These are phyloP conservation scores for Exophiala mesophila DNA, from an alignment of 2,329 filamentous ascomycete species.

Conservation along the genomic window DNA sequence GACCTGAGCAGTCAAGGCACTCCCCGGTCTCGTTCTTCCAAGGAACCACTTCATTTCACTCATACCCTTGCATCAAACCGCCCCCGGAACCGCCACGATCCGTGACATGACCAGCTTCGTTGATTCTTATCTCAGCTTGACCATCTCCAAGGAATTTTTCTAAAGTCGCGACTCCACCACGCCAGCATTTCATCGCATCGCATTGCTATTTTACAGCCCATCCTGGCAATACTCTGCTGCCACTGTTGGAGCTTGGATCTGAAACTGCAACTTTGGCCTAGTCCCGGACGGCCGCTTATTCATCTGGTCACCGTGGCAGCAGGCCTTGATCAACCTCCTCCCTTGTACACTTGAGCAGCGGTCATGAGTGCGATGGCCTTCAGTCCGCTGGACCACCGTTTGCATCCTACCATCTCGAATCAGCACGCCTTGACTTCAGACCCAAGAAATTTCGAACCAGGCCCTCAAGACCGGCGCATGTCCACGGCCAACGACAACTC, in stretches of 20 bases:
- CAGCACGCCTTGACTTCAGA: constrained; percentile 11
- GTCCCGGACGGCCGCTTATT: too few species aligned
- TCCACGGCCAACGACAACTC: constrained; percentile 24
- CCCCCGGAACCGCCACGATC: neutral
- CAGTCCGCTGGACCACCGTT: constrained; percentile 13
- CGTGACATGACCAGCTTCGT: neutral
- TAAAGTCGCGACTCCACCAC: too few species aligned
- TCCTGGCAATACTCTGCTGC: too few species aligned
- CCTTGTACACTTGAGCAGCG: too few species aligned
- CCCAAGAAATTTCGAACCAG: constrained; percentile 15
- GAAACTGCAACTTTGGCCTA: too few species aligned
- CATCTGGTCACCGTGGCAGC: too few species aligned
- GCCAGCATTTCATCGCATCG: too few species aligned
- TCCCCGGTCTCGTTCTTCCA: too few species aligned
- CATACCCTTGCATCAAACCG: neutral
- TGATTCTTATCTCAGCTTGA: neutral
- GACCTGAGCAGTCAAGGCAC: too few species aligned
- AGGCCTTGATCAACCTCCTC: too few species aligned
- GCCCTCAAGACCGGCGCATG: constrained; percentile 23
- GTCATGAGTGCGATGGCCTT: constrained; percentile 20
- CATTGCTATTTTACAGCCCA: too few species aligned
- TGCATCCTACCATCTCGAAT: constrained; percentile 13
- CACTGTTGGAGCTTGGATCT: too few species aligned
- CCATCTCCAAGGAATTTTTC: neutral
- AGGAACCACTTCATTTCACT: neutral